phyloP scores from a whole-genome alignment of 495 filamentous ascomycete genomes.

The Evernia prunastri region DNA sequence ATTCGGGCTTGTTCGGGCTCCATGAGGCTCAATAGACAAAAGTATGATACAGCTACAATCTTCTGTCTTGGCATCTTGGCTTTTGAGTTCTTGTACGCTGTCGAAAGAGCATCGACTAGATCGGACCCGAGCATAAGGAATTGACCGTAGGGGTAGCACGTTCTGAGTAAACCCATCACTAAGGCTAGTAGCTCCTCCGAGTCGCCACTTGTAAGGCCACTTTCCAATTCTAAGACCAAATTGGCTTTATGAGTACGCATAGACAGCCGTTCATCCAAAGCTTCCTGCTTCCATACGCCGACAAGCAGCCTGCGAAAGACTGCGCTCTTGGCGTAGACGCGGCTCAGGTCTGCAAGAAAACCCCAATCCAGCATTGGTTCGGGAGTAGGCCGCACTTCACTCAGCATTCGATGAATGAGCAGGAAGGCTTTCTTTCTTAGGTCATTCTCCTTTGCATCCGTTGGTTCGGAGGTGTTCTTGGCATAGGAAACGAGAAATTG shows the following conservation, averaged over 20 bases:
- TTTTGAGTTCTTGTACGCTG: slow-evolving; percentile 52
- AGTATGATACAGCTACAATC: slow-evolving; percentile 63
- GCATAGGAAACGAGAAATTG: slow-evolving; percentile 59
- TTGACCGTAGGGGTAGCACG: slow-evolving; percentile 44
- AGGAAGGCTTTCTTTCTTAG: slow-evolving; percentile 59
- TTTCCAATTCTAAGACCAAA: slow-evolving; percentile 37
- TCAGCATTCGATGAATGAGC: slow-evolving; percentile 45
- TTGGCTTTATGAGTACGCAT: slow-evolving; percentile 43
- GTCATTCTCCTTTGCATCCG: slow-evolving; percentile 30
- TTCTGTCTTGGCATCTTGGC: slow-evolving; percentile 47
- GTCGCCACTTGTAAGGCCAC: neutral
- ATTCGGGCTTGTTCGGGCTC: slow-evolving; percentile 59
- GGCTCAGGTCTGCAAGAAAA: slow-evolving; percentile 52
- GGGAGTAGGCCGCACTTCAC: slow-evolving; percentile 39
- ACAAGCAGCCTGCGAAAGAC: slow-evolving; percentile 37
- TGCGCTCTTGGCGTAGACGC: slow-evolving; percentile 48
- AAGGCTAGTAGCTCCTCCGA: slow-evolving; percentile 37
- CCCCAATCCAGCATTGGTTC: slow-evolving; percentile 44
- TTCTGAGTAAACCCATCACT: slow-evolving; percentile 46
- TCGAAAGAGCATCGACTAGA: slow-evolving; percentile 68
- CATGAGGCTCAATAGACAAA: slow-evolving; percentile 61
- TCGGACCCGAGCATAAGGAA: slow-evolving; percentile 78
- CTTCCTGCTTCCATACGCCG: slow-evolving; percentile 41
- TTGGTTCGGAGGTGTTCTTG: slow-evolving; percentile 37
- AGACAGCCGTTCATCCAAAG: slow-evolving; percentile 36